Evolutionary conservation across 768 basidiomycete species (phyloP).

Genomic region (Termitomyces titanicus): DNA sequence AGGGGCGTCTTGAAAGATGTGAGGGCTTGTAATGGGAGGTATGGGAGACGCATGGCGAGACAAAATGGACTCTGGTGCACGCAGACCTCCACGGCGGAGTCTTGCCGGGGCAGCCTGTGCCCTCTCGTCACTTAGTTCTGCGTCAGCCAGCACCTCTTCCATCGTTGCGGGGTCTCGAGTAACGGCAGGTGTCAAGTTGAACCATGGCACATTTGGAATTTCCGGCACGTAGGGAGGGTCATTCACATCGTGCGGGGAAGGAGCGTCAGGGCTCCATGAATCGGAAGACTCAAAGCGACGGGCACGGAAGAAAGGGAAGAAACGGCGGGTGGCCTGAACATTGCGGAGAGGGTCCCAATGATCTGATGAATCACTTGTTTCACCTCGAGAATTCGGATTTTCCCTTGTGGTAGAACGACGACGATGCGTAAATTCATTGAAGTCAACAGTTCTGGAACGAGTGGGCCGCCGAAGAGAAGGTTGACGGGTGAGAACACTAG

Average conservation of each 20-base stretch:
- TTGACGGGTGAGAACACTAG: constrained; percentile 45
- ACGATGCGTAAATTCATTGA: constrained; percentile 67
- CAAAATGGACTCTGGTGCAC: constrained; percentile 59
- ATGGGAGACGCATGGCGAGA: constrained; percentile 42
- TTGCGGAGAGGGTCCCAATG: constrained; percentile 20
- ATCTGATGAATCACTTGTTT: constrained; percentile 26
- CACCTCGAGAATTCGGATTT: constrained; percentile 22
- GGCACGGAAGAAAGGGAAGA: constrained; percentile 50
- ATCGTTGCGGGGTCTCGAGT: constrained; percentile 9
- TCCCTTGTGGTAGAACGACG: constrained; percentile 53
- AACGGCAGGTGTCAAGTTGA: constrained; percentile 22
- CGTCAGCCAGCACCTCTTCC: constrained; percentile 15
- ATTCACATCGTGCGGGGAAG: constrained; percentile 9
- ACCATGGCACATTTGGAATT: constrained; percentile 20
- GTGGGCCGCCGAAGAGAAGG: constrained; percentile 57
- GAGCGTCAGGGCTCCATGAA: constrained; percentile 21
- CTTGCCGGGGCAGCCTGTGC: constrained; percentile 37
- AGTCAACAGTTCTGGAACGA: constrained; percentile 56
- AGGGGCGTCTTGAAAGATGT: neutral
- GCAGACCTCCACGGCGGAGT: constrained; percentile 63
- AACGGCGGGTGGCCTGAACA: constrained; percentile 39
- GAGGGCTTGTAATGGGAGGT: constrained; percentile 6
- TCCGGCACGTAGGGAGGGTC: constrained; percentile 8
- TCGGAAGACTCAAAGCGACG: constrained; percentile 36
- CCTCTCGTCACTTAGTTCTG: constrained; percentile 31